Conservation (phyloP, 129 eudicot genomes). For the Artemisia argyi region DNA sequence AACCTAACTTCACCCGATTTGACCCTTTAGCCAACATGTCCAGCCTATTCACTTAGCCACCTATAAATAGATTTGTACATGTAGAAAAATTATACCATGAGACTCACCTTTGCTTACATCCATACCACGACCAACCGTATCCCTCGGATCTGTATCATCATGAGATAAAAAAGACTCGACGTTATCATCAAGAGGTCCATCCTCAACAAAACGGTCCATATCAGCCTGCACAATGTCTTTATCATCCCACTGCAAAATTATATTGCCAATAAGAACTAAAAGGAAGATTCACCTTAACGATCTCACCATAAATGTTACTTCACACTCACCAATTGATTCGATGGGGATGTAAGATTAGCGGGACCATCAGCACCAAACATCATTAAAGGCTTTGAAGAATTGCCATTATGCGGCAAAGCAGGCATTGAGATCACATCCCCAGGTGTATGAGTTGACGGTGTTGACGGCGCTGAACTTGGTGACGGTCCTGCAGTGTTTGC, state of each 20-base stretch:
- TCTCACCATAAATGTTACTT: slow-evolving; percentile 22
- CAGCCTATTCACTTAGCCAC: neutral
- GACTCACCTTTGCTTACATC: slow-evolving; percentile 90
- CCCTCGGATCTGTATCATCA: slow-evolving; percentile 85
- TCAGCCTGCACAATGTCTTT: slow-evolving; percentile 84
- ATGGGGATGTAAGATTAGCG: slow-evolving; percentile 79
- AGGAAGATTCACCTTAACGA: slow-evolving; percentile 13
- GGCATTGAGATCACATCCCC: slow-evolving; percentile 76
- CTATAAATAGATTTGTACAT: neutral
- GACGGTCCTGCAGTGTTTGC: slow-evolving; percentile 93
- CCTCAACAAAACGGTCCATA: slow-evolving; percentile 96
- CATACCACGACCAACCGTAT: slow-evolving; percentile 80
- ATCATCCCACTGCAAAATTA: slow-evolving; percentile 75
- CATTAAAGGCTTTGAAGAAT: slow-evolving; percentile 76
- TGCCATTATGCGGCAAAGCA: slow-evolving; percentile 31
- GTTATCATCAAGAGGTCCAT: slow-evolving; percentile 94
- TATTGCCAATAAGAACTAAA: slow-evolving; percentile 34
- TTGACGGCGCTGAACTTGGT: slow-evolving; percentile 76
- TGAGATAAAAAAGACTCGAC: slow-evolving; percentile 96
- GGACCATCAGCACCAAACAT: slow-evolving; percentile 84
- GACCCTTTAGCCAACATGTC: no score
- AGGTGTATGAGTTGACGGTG: slow-evolving; percentile 77
- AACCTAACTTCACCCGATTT: no score
- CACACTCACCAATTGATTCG: slow-evolving; percentile 82
- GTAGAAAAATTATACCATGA: slow-evolving; percentile 36